These are phyloP conservation scores for Pilasporangium apinafurcum DNA, from an alignment of 352 stramenopile species.

Conservation along the genomic window DNA sequence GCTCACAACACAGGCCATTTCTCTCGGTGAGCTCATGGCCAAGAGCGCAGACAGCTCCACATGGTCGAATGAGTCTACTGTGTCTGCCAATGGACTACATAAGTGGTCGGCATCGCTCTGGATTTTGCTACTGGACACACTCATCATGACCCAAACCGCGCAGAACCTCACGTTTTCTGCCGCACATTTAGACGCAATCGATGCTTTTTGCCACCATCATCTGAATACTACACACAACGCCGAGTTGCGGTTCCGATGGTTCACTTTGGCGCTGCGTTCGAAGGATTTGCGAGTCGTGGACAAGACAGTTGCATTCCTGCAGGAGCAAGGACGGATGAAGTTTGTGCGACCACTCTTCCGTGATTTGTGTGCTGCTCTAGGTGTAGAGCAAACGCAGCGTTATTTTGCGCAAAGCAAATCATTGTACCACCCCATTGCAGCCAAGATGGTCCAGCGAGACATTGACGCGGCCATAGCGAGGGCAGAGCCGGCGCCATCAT, in stretches of 20 bases:
- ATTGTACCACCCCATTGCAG: constrained; percentile 61
- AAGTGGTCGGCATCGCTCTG: constrained; percentile 44
- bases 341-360: constrained; percentile 64
- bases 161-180: constrained; percentile 7
- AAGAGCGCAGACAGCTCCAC: constrained; percentile 11
- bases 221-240: constrained; percentile 49
- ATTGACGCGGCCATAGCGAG: constrained; percentile 15
- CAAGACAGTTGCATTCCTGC: constrained; percentile 35
- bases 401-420: constrained; percentile 50
- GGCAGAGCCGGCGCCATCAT: too few relatives aligned
- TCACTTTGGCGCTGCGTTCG: constrained; percentile 48
- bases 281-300: constrained; percentile 33
- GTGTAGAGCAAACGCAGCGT: constrained; percentile 12
- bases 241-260: constrained; percentile 72
- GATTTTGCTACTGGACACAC: constrained; percentile 54
- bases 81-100: not conserved
- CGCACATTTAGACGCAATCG: constrained; percentile 44
- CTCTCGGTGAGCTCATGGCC: constrained; percentile 33
- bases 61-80: constrained; percentile 16
- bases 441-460: constrained; percentile 69
- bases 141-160: constrained; percentile 14
- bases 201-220: constrained; percentile 39
- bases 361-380: constrained; percentile 36
- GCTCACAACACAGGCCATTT: constrained; percentile 38
- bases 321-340: constrained; percentile 75